Conservation (phyloP, 208 protist genomes). For the Leptomonas pyrrhocoris region DNA sequence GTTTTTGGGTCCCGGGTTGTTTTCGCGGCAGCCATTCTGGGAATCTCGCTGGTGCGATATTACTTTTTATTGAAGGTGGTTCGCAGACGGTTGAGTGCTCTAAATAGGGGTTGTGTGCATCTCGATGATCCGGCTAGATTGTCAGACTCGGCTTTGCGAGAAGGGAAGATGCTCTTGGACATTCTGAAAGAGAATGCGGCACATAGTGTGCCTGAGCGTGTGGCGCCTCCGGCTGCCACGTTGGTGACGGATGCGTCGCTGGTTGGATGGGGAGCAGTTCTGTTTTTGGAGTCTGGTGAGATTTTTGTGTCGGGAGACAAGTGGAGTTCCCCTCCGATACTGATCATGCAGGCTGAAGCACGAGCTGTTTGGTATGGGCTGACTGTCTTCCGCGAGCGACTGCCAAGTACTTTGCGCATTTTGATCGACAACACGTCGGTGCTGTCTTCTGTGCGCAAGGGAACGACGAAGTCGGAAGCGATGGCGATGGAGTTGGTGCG, state of each 20-base stretch:
- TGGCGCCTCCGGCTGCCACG: background rate
- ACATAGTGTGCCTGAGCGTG: background rate
- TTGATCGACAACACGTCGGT: conserved; percentile 7
- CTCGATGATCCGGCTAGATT: too few relatives aligned
- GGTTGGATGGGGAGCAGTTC: conserved; percentile 14
- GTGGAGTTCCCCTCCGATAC: conserved; percentile 8
- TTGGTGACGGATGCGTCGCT: conserved; percentile 23
- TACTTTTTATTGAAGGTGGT: too few relatives aligned
- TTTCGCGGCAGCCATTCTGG: too few relatives aligned
- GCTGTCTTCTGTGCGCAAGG: background rate
- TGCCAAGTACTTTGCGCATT: background rate
- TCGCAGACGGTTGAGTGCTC: too few relatives aligned
- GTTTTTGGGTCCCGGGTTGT: too few relatives aligned
- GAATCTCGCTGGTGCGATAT: too few relatives aligned
- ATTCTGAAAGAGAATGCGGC: background rate
- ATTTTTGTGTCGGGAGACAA: background rate
- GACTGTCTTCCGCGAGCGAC: background rate
- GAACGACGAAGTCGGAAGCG: too few relatives aligned
- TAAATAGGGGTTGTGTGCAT: too few relatives aligned
- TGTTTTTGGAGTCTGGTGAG: conserved; percentile 10
- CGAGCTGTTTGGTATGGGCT: conserved; percentile 12
- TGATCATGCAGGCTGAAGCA: conserved; percentile 23
- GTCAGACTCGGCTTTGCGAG: background rate
- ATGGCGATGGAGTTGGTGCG: conserved; percentile 8
- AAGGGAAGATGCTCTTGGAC: background rate